Evolutionary conservation across 805 yeast species (phyloP), one percentile per base, ranked within the genome.

Genomic region (Tetrapisispora fleetii): DNA sequence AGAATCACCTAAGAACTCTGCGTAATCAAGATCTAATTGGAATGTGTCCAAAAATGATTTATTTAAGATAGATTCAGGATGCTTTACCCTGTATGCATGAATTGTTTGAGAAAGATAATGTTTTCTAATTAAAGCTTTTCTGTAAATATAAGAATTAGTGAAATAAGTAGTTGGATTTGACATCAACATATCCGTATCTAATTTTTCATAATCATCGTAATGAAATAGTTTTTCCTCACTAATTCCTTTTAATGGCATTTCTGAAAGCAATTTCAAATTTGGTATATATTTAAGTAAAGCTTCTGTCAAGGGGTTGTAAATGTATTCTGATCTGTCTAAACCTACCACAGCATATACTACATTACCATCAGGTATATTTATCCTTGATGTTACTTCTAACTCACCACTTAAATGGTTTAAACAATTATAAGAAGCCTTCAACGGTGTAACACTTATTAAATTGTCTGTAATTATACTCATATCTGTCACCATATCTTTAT

Each of bases 1-100:
- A 0, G 96, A 77, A 62, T 93, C 99, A 58, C 93, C 98, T 45
- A 93, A 69, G 58, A 93, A 93, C 64, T 93, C 99, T 1, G 98
- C 97, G 66, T 87, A 93, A 58, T 91, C 98, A 21, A 93, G 78
- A 60, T 93, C 98, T 32, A 93, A 70, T 48, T 82, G 81, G 65
- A 73, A 88, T 3, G 90, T 75, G 47, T 79, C 85, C 0, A 97
- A 91, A 51, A 79, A 81, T 2, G 93, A 79, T 1, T 53, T 57
- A 2, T 63, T 68, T 48, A 93, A 70, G 1, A 80, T 68, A 1
- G 90, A 80, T 0, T 68, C 64, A 1, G 96, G 95, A 58, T 89
- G 67, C 61, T 93, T 93, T 9, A 83, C 86, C 4, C 70, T 68
- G 57, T 77, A 90, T 50, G 79, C 77, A 45, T 79, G 83, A n/a